Evolutionary conservation across 176 grass and related monocot species (phyloP), one percentile per base, ranked within the genome.

Genomic region (Zizania latifolia): DNA sequence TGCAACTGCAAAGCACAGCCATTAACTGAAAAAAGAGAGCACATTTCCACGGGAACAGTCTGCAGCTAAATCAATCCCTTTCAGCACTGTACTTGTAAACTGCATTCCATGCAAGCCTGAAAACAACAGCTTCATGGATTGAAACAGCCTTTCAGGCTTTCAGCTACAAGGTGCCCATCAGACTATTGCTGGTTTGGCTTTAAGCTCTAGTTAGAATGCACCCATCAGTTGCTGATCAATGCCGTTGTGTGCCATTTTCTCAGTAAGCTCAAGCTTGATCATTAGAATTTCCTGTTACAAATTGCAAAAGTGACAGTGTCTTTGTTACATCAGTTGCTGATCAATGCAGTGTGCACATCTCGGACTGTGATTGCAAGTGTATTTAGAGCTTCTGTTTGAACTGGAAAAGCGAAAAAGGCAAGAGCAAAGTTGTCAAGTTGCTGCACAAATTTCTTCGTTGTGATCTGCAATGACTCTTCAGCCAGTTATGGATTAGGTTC

Each of bases 181-280:
- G 62, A 70, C 54, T 58, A 27, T 64, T 30, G 30, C 12, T 6
- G 19, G 75, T 70, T 36, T 45, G 21, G 65, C 71, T 53, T 69
- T 41, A 53, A 28, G 40, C 44, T 57, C 21, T 41, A 35, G 78
- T 64, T 81, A 81, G 57, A 29, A 7, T 0, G 37, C 31, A 23
- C 57, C 57, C 43, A 76, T 86, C 64, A 34, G n/a, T 39, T 50
- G 38, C 30, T 40, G 37, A 81, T 74, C 41, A 33, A 79, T 72
- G 75, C 65, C 43, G 16, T 63, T 21, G 19, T 29, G 38, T 34
- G 10, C 11, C 64, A 14, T 34, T 44, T 40, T 63, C 14, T 10
- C 59, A 1, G 45, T 41, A 63, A 23, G 37, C 7, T 67, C 34
- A 51, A 30, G 62, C 62, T 66, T 56, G 37, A 31, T 57, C 41